Base-by-base conservation (phyloP, 1,139 yeast species). In the Citeromyces hawaiiensis region DNA sequence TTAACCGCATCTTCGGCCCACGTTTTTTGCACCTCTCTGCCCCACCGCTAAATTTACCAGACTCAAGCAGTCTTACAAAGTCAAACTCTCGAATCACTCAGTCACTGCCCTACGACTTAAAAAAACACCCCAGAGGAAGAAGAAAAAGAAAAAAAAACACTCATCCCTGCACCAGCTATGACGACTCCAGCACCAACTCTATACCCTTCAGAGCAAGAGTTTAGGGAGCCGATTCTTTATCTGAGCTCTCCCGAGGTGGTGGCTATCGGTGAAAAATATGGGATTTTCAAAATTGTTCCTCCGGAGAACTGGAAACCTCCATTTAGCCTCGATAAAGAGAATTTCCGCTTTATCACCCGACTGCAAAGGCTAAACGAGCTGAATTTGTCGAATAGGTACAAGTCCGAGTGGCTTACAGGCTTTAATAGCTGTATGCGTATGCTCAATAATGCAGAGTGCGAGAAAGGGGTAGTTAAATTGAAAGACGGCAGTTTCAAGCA, bases 261-360 rank as follows among this genome's bases (percentile, higher is more conserved):
- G 10, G 49, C 59, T n/a, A 49, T 78, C 21, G 93, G 91, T 4
- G 60, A 59, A 9, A 55, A 63, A 38, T 80, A 64, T 53, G 93
- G 93, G 1, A 67, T 82, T 48, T 57, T 82, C 25, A 82, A 81
- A 51, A 48, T 82, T 1, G 64, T 71, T 1, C 87, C 93, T 2
- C 91, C 91, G 0, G 42, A 47, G 4, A 60, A 52, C 10, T 78
- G 83, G 72, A 58, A 59, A 40, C 79, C 82, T 2, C 61, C 65
- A 0, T 67, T 80, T 45, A 65, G 72, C 44, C 60, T 81, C 14
- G 67, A 81, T 38, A 60, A 63, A 34, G 52, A 60, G 7, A 52
- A 49, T 16, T 80, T 82, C 54, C 65, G 58, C 41, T 81, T 82
- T 50, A 78, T 74, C 46, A 80, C 86, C 4, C 58, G 91, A 42